These are phyloP conservation scores for Aegilops tauschii DNA, from an alignment of 176 grass and related monocot genomes.

Conservation along the genomic window DNA sequence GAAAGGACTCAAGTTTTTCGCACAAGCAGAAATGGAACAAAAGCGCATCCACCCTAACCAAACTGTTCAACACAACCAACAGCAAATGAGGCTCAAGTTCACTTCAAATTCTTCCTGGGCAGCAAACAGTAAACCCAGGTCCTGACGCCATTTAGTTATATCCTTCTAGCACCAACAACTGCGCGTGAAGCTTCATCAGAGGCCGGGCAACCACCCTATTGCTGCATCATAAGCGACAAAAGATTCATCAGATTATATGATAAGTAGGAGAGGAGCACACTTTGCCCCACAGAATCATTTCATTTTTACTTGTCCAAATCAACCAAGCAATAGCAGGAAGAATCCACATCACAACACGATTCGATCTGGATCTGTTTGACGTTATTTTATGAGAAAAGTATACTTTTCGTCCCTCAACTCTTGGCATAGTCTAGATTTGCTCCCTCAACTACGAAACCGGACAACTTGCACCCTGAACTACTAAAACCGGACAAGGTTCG, in stretches of 20 bases:
- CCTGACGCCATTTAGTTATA: not conserved
- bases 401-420: no score
- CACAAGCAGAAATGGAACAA: not conserved
- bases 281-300: not conserved
- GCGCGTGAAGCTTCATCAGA: not conserved
- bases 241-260: not conserved
- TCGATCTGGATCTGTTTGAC: not conserved
- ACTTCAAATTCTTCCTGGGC: not conserved
- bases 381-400: no score
- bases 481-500: no score
- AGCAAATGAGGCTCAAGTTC: not conserved
- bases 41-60: not conserved
- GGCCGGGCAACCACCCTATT: not conserved
- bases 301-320: not conserved
- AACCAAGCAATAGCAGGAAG: not conserved
- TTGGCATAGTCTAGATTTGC: no score
- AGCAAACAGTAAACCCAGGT: not conserved
- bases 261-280: not conserved
- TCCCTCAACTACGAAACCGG: no score
- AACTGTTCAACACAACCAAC: not conserved
- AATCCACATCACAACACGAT: not conserved
- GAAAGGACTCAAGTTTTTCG: not conserved
- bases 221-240: not conserved
- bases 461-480: no score
- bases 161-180: not conserved